A percentile compares a stretch with the other conserved stretches of the same genome.
phyloP scores from a whole-genome alignment of 2,329 filamentous ascomycete genomes.

The Microdochium trichocladiopsis region DNA sequence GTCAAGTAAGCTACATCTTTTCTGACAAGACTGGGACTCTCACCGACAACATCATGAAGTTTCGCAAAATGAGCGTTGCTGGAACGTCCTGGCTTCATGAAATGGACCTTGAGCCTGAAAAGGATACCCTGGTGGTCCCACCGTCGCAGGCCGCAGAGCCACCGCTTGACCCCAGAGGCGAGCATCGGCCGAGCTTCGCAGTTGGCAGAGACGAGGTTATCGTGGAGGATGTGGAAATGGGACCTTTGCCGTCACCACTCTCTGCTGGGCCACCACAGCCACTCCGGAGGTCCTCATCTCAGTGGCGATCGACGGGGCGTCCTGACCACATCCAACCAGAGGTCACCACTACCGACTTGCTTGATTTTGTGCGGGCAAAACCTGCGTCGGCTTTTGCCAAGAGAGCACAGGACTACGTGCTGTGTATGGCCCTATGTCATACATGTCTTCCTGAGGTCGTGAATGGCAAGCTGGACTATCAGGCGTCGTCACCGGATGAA shows the following conservation, averaged over 20 bases:
- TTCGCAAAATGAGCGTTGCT: constrained; percentile 84
- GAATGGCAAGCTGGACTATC: constrained; percentile 68
- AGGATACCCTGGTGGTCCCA: neutral
- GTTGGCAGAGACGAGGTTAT: neutral
- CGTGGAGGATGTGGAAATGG: constrained; percentile 4
- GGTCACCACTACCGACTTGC: constrained; percentile 62
- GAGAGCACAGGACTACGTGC: constrained; percentile 74
- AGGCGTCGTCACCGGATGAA: constrained; percentile 87
- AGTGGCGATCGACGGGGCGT: constrained; percentile 22
- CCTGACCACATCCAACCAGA: constrained; percentile 41
- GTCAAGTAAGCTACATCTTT: constrained; percentile 84
- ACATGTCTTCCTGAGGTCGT: constrained; percentile 80
- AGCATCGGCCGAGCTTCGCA: neutral
- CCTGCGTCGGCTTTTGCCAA: constrained; percentile 72
- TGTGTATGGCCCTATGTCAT: constrained; percentile 82
- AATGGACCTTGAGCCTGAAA: constrained; percentile 45
- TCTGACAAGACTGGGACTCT: constrained; percentile 93
- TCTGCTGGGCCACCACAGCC: constrained; percentile 4
- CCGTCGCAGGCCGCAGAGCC: constrained; percentile 1
- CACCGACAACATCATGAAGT: constrained; percentile 94
- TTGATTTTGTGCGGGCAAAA: constrained; percentile 69
- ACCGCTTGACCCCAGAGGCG: neutral
- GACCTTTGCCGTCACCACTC: constrained; percentile 8
- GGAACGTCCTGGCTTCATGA: constrained; percentile 87
- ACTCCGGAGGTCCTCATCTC: constrained; percentile 20